Percentiles rank a stretch among this genome's conserved stretches.
phyloP scores from a whole-genome alignment of 2,329 filamentous ascomycete genomes.

The Acephala macrosclerotiorum region DNA sequence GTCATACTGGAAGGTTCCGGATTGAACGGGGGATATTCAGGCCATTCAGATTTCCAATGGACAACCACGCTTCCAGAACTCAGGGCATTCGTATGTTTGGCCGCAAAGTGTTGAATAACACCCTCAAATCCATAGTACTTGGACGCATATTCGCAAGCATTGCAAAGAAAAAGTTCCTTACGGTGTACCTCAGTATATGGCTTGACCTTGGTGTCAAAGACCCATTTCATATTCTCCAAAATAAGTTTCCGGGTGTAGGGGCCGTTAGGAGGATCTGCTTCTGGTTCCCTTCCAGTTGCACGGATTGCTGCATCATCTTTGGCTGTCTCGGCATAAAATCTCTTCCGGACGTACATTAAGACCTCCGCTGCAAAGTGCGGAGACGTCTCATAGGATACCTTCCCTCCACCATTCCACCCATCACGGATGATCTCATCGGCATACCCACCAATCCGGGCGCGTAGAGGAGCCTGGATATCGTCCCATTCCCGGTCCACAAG shows the following conservation, averaged over 20 bases:
- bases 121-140: conserved; percentile 81
- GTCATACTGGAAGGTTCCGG: conserved; percentile 57
- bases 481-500: conserved; percentile 75
- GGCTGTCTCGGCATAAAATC: conserved; percentile 69
- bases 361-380: conserved; percentile 76
- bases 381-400: conserved; percentile 68
- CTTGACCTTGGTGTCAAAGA: conserved; percentile 81
- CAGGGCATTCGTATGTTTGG: conserved; percentile 77
- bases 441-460: conserved; percentile 68
- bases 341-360: conserved; percentile 69
- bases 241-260: conserved; percentile 69
- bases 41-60: conserved; percentile 84
- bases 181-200: conserved; percentile 69
- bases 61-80: conserved; percentile 77
- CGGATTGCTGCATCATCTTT: conserved; percentile 58
- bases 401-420: conserved; percentile 69
- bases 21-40: conserved; percentile 75
- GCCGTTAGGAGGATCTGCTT: conserved; percentile 57
- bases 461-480: conserved; percentile 70
- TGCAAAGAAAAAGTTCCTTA: conserved; percentile 80
- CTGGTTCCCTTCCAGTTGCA: conserved; percentile 53
- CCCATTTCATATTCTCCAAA: conserved; percentile 86
- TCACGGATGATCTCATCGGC: conserved; percentile 75
- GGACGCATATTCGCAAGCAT: conserved; percentile 66
- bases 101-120: conserved; percentile 82